Base-by-base conservation (phyloP, 1,284 basidiomycete genomes). In the Sparassis latifolia region DNA sequence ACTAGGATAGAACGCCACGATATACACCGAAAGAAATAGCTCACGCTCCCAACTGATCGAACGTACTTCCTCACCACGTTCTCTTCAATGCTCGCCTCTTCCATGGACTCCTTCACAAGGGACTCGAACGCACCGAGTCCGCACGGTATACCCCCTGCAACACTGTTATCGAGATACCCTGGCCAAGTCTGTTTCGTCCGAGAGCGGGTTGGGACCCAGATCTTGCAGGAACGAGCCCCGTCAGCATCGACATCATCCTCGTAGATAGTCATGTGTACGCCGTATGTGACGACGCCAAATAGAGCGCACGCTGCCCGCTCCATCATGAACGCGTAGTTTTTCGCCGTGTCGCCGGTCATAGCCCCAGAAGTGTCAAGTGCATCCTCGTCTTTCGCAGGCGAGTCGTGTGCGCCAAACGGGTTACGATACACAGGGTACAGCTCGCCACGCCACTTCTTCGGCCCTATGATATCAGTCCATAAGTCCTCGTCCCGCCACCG, bases 171-270 rank as follows among this genome's bases (percentile, higher is more conserved):
- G 10, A 89, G 71, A 52, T 75, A 78, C 0, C 87, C 84, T 6
- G 89, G 84, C 73, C 82, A 93, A 76, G 93, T 97, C 58, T 84
- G 85, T 67, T 99, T 98, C 20, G 87, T 96, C 53, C 72, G 74
- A 7, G 92, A 80, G 10, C 96, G 79, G 9, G 84, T 86, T 2
- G 96, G 93, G 0, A 95, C 84, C 96, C 96, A 98, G 7, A 97
- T 73, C 52, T 50, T 55, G 55, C 50, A 57, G 4, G 30, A 30
- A 38, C 43, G 10, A 32, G 73, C 72, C 60, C 84, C 66, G 48
- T 59, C 68, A n/a, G 78, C 78, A 49, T 74, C 73, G 0, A 66
- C 66, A 33, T 70, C 69, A 35, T 62, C 55, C 31, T 80, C 72
- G 59, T 80, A 88, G 45, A 86, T 79, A 42, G 80, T 87, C 79